Base-by-base conservation (phyloP, 495 filamentous ascomycete species). In the Podospora pseudocomata region DNA sequence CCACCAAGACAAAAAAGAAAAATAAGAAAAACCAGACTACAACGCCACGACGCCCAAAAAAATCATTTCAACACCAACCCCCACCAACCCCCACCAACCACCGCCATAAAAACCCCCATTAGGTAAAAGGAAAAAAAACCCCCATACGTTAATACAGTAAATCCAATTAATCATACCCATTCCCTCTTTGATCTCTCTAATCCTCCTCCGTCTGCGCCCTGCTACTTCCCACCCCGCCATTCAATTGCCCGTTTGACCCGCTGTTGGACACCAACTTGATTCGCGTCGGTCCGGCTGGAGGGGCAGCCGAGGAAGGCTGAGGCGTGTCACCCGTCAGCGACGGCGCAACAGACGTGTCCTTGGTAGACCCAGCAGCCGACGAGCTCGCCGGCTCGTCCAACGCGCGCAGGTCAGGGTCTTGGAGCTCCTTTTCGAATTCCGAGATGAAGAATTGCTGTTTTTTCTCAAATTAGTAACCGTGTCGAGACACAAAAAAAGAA, bases 241-340 rank as follows among this genome's bases (percentile, higher is more conserved):
- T 83, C 3, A 75, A 64, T 62, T 77, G 79, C 32, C 76, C 79
- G 13, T 80, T 80, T 69, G 68, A 71, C 2, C 67, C 88, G 77
- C 75, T 88, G 82, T 60, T 65, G 3, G 74, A 90, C 57, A 84
- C 89, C 83, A 75, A 80, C 82, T 76, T 87, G 83, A 85, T 73
- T 75, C 86, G 65, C 78, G 82, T 63, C 2, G 82, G 76, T 2
- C 71, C 75, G 60, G 75, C 76, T 0, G 81, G 78, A 58, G 82
- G 78, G 62, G 59, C 53, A 19, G 62, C 15, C 55, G 88, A 49
- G 2, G 39, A 9, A 3, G 39, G 85, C 75, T 89, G 80, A 4
- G 92, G 92, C 6, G 92, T 95, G 32, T 89, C 90, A 13, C 85
- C 84, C 16, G 85, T 88, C 0, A 89, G 89, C 20, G 88, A 86